Evolutionary conservation across 2,329 filamentous ascomycete genomes (phyloP).

Genomic region (Knufia fluminis): DNA sequence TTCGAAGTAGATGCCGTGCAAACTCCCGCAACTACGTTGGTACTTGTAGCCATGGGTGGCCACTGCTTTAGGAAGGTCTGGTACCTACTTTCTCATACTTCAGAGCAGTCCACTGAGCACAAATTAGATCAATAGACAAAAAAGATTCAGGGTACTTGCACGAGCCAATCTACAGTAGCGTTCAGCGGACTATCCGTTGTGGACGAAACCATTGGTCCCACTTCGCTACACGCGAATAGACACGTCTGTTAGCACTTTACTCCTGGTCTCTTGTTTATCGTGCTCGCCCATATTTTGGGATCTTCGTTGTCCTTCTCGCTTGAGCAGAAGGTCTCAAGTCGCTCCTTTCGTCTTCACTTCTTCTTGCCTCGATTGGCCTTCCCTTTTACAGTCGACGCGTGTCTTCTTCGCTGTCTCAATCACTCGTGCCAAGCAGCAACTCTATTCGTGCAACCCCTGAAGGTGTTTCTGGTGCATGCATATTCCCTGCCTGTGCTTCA

Average conservation of each 20-base stretch:
- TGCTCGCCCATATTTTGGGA: not conserved
- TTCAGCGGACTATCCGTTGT: not conserved
- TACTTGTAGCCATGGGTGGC: too few species aligned
- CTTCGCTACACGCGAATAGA: too few species aligned
- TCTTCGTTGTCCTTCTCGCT: not conserved
- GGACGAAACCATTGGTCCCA: not conserved
- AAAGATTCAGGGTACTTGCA: not conserved
- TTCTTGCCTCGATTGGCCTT: not conserved
- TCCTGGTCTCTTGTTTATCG: not conserved
- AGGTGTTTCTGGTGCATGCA: conserved; percentile 9
- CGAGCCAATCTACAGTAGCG: not conserved
- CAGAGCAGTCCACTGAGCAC: too few species aligned
- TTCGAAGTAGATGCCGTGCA: too few species aligned
- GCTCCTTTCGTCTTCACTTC: not conserved
- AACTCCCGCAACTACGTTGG: too few species aligned
- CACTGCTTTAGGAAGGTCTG: too few species aligned
- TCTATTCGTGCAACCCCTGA: conserved; percentile 6
- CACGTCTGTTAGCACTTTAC: conserved; percentile 3
- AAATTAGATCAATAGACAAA: too few species aligned
- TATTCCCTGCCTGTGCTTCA: conserved; percentile 6
- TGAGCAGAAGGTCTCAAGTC: not conserved
- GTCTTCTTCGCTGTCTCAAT: not conserved
- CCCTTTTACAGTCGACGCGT: not conserved
- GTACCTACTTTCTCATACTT: too few species aligned
- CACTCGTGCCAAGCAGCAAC: conserved; percentile 3